Base-by-base conservation (phyloP, 2,329 filamentous ascomycete species). In the Diaporthe sp. region DNA sequence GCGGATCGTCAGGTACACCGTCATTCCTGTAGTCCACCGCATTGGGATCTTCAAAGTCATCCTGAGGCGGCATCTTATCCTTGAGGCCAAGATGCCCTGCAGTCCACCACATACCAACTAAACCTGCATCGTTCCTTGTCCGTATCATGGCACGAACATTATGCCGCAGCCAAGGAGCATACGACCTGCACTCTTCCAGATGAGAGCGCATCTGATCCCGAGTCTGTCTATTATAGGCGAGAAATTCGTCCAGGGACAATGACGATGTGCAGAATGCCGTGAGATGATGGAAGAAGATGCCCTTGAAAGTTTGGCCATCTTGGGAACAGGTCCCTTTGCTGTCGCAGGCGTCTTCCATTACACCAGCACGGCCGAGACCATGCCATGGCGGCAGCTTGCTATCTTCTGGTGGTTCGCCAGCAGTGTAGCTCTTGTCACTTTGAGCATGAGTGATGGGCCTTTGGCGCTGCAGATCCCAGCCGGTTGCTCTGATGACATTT, bases 221-320 rank as follows among this genome's bases (percentile, higher is more conserved):
- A 1, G 61, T 72, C 10, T 74, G 25, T 60, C 60, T 77, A 76
- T 71, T 78, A 77, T 72, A 77, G 40, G 58, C 73, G 19, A 71
- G 76, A 22, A 80, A 77, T 1, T 75, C 76, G 0, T 75, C 12
- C 6, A 81, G 82, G 1, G 88, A 82, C 13, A 85, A 80, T 0
- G 97, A 83, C 0, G 91, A 89, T 6, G 89, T 87, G 82, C 96
- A 98, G 82, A 98, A 98, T 1, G 91, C 85, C 0, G 92, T 89
- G 3, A 98, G 86, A 81, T 98, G 96, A 80, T 97, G 94, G 84
- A 98, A 97, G 86, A 96, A 98, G 73, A 98, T 96, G 38, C 95
- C 94, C 82, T 98, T 98, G 89, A 98, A 98, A 0, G 94, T 95
- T 79, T 98, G 96, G 0, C 89, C 89, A 78, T 98, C 90, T 82